These are phyloP conservation scores for Angophora floribunda DNA, from an alignment of 345 rosid species.

Conservation along the genomic window DNA sequence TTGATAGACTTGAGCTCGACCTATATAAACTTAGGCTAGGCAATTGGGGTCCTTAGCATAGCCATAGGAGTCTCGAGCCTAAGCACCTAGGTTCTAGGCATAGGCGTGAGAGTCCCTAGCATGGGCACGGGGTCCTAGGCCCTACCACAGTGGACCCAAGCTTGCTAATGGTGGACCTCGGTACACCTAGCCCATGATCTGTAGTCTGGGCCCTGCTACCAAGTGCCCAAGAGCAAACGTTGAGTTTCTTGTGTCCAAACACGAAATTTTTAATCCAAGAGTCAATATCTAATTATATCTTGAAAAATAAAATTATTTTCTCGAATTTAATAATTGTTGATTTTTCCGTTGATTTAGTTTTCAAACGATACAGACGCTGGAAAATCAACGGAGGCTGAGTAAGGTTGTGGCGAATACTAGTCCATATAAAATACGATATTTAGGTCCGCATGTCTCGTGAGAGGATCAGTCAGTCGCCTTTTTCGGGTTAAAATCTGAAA, in stretches of 20 bases:
- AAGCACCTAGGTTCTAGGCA: not conserved
- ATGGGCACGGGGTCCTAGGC: not conserved
- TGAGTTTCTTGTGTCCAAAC: not conserved
- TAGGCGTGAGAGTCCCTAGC: not conserved
- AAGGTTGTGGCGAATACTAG: not conserved
- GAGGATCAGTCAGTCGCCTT: not conserved
- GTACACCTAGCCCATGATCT: not conserved
- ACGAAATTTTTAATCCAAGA: no score
- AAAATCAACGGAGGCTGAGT: no score
- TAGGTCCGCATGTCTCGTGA: not conserved
- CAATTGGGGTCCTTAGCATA: not conserved
- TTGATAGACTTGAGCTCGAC: fast-evolving
- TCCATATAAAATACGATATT: not conserved
- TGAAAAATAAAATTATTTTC: no score
- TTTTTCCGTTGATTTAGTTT: not conserved
- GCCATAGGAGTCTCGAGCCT: not conserved
- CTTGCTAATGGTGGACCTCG: not conserved
- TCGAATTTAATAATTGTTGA: not conserved
- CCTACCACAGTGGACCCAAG: not conserved
- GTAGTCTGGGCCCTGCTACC: not conserved
- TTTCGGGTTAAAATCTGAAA: not conserved
- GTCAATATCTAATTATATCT: no score
- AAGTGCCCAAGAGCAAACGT: not conserved
- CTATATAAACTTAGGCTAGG: not conserved
- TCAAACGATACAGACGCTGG: not conserved